Evolutionary conservation across 148 eudicot species (phyloP).

Genomic region (Salicornia ramosissima): DNA sequence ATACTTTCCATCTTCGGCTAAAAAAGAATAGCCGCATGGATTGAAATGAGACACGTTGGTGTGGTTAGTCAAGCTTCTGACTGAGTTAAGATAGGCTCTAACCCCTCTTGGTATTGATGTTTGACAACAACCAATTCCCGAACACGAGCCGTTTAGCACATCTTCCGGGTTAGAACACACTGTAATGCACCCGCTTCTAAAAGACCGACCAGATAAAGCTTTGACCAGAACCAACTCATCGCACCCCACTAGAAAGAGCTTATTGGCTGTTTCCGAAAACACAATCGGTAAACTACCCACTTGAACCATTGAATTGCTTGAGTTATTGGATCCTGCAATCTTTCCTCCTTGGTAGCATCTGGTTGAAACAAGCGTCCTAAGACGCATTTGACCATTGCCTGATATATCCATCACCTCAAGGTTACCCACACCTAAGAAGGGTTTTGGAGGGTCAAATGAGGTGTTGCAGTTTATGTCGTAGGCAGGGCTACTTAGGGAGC

Average conservation of each 20-base stretch:
- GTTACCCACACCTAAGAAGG: too few relatives aligned
- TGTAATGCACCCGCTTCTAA: too few relatives aligned
- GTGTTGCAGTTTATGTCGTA: slow-evolving; percentile 10
- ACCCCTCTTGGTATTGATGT: slow-evolving; percentile 36
- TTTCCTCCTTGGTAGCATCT: slow-evolving; percentile 24
- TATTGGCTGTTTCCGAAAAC: slow-evolving; percentile 33
- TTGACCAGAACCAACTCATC: slow-evolving; percentile 30
- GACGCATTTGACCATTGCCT: slow-evolving; percentile 21
- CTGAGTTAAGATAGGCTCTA: background rate
- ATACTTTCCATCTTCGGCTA: slow-evolving; percentile 34
- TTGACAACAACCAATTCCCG: slow-evolving; percentile 58
- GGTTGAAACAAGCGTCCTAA: slow-evolving; percentile 16
- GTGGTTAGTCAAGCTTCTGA: slow-evolving; percentile 9
- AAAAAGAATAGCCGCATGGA: slow-evolving; percentile 45
- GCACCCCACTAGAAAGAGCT: slow-evolving; percentile 42
- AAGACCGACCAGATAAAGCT: too few relatives aligned
- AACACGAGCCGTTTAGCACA: slow-evolving; percentile 34
- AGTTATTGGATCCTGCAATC: too few relatives aligned
- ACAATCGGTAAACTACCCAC: too few relatives aligned
- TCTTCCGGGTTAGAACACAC: slow-evolving; percentile 29
- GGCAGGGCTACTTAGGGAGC: background rate
- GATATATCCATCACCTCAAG: slow-evolving; percentile 21
- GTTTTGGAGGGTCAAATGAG: background rate
- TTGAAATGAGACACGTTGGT: slow-evolving; percentile 21
- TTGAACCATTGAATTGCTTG: too few relatives aligned